Evolutionary conservation across 441 rosid genomes (phyloP), one percentile per base, ranked within the genome.

Genomic region (Kokia cookei): DNA sequence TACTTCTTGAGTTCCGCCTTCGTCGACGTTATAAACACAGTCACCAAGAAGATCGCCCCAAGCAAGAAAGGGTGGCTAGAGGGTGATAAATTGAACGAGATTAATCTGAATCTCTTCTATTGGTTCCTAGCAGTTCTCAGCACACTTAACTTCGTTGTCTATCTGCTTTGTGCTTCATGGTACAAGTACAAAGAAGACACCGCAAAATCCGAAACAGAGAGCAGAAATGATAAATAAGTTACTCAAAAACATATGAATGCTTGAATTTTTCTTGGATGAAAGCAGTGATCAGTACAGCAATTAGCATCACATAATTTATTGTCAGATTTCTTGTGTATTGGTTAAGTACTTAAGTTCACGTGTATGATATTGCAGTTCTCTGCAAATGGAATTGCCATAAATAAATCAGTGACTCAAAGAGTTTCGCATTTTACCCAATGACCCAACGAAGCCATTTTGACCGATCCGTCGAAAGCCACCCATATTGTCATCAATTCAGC

Each of bases 21-120:
- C 43, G 70, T 76, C 11, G 37, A 62, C 61, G n/a, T 62, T 15
- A 70, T 42, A 51, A 76, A 76, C 22, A 8, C 57, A 4, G 63
- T 76, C 70, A 76, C 78, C 15, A 14, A 51, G 64, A 76, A 55
- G 29, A 76, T 62, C 29, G 22, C 74, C 27, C 74, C 75, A 1
- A 70, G 78, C 74, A 76, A 62, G 73, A 64, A 51, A 62, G 78
- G 78, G 32, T 76, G 74, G 78, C 9, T 62, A 2, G 47, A 76
- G 43, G 74, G 74, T 48, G 51, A 62, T 17, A 19, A 69, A 26
- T 64, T 70, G 54, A 54, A 76, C 45, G 14, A 14, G 29, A n/a
- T 5, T 24, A 70, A 70, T 19, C 50, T 55, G 37, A 70, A 70
- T 40, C 73, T 70, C 64, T 70, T 70, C 66, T 69, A 61, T 5